Base-by-base conservation (phyloP, 192 early-diverging fungal genomes). In the Diversispora eburnea region DNA sequence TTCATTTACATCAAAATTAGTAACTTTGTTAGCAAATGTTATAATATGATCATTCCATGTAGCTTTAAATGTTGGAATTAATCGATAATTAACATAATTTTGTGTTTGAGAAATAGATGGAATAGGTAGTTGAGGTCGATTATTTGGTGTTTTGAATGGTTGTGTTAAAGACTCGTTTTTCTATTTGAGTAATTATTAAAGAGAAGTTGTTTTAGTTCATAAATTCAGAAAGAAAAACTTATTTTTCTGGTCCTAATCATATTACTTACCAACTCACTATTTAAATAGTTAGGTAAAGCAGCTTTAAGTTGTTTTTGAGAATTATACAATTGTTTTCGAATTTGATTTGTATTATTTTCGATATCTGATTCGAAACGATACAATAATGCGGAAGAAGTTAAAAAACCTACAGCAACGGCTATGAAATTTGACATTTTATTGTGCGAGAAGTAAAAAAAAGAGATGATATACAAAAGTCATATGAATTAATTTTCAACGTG, bases 61-160 rank as follows among this genome's bases (percentile, higher is more conserved):
- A 22, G 71, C 43, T 62, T 73, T 73, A 41, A 73, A 73, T 10
- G 71, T 63, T 22, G 71, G 71, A 10, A 73, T 62, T 5, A 73
- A 73, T 7, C 71, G 57, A 19, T 73, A 7, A 39, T 19, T 33
- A 13, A 73, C 51, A 57, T 73, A 57, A n/a, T 59, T 60, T 73
- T 42, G 45, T 25, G 60, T 51, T 51, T 73, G 57, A 22, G 59
- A 9, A 42, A 72, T 0, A 20, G 70, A 58, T 19, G 71, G 71
- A 48, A 73, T 25, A 12, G 71, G 71, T 7, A 73, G 20, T 73
- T 73, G 33, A 19, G 59, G 22, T 39, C 59, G 45, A n/a, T 22
- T 12, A 49, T 73, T 62, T 62, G 57, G 20, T 20, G 39, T 3
- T 73, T 19, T 59, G 10, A 8, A 17, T 13, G 45, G 43, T 10